Conservation (phyloP, 2,329 filamentous ascomycete species). For the Cordyceps cateniannulata region DNA sequence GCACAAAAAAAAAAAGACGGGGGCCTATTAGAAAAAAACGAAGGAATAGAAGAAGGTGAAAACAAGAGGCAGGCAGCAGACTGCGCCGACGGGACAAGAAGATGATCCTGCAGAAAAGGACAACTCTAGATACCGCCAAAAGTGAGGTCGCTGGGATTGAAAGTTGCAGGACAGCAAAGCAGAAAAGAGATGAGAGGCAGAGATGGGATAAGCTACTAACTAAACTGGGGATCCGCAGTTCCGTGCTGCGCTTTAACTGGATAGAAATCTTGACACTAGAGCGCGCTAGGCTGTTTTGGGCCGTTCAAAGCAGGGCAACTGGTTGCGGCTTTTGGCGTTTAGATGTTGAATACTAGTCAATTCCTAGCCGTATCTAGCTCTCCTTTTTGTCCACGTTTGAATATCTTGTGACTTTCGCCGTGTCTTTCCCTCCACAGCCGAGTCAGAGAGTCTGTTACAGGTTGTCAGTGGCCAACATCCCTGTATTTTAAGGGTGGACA, state of each 20-base stretch:
- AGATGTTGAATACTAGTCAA: too few relatives aligned
- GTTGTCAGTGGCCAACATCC: background rate
- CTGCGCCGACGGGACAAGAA: background rate
- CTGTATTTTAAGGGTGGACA: background rate
- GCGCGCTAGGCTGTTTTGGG: background rate
- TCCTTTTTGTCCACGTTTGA: too few relatives aligned
- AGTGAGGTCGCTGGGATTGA: background rate
- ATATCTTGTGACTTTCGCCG: too few relatives aligned
- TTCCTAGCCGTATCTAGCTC: too few relatives aligned
- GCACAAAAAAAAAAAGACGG: background rate
- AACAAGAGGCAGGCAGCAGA: background rate
- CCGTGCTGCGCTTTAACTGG: background rate
- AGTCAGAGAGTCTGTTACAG: background rate
- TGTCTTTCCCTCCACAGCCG: background rate
- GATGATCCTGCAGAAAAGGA: background rate
- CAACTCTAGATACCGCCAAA: background rate
- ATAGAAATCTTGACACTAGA: background rate
- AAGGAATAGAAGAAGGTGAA: background rate
- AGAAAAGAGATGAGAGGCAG: slow-evolving; percentile 4
- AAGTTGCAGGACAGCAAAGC: background rate
- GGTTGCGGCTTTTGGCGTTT: too few relatives aligned
- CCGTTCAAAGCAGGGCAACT: too few relatives aligned
- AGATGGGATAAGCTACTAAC: background rate
- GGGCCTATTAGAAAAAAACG: background rate
- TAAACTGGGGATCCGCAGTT: background rate